Percentiles rank a stretch among this genome's conserved stretches.
These are phyloP conservation scores for Boletus tylopilopsis DNA, from an alignment of 768 basidiomycete genomes.

Conservation along the genomic window DNA sequence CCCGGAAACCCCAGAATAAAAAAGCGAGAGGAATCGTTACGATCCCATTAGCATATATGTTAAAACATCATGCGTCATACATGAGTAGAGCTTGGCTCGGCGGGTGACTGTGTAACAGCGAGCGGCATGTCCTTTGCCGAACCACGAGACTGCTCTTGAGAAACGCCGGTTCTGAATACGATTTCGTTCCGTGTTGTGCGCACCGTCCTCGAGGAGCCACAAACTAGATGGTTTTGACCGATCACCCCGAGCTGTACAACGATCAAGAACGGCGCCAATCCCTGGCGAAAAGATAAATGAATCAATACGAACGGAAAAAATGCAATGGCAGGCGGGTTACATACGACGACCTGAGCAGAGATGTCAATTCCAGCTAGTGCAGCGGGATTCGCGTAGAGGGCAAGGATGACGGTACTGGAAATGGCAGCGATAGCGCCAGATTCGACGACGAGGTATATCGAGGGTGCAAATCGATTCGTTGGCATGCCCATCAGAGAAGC, in stretches of 20 bases:
- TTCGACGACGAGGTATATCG: background rate
- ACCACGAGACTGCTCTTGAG: no score
- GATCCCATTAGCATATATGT: no score
- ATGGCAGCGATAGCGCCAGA: background rate
- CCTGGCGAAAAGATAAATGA: background rate
- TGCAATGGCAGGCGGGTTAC: background rate
- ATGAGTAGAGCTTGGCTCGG: no score
- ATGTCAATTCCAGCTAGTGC: background rate
- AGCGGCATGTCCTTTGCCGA: no score
- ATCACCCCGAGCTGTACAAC: background rate
- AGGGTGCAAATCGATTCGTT: background rate
- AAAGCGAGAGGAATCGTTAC: no score
- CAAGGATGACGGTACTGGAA: background rate
- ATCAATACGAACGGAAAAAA: background rate
- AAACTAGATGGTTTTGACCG: background rate
- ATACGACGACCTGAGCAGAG: background rate
- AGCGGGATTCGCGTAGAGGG: background rate
- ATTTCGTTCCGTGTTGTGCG: background rate
- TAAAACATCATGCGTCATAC: no score
- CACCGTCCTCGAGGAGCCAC: background rate
- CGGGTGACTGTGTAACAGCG: no score
- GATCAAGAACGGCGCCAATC: background rate
- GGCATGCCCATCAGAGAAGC: background rate
- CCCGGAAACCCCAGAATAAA: no score
- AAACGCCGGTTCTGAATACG: background rate